Evolutionary conservation across 257 asterid species (phyloP).

Genomic region (Thymus mandschuricus): DNA sequence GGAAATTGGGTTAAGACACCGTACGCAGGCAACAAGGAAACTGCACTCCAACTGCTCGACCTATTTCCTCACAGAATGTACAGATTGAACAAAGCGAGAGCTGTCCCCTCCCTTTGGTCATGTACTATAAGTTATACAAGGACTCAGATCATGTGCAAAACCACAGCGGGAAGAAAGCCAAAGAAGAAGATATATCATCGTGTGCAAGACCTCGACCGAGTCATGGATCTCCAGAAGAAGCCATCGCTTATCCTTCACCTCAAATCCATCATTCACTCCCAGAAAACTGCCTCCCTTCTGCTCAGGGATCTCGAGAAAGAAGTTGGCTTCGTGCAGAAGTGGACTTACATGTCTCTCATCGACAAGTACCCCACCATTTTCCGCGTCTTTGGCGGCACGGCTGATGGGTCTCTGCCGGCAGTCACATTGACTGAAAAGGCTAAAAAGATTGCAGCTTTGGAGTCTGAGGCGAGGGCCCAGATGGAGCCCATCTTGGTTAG

Average conservation of each 20-base stretch:
- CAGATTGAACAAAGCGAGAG: conserved; percentile 23
- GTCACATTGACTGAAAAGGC: conserved; percentile 77
- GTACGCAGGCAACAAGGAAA: background rate
- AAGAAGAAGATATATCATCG: conserved; percentile 80
- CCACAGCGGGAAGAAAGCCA: conserved; percentile 69
- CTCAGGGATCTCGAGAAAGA: conserved; percentile 97
- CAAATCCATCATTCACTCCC: conserved; percentile 74
- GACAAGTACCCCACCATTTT: conserved; percentile 79
- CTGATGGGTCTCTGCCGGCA: conserved; percentile 57
- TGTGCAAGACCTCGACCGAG: conserved; percentile 81
- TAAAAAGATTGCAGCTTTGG: conserved; percentile 61
- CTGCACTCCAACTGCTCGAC: conserved; percentile 46
- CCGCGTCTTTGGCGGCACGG: conserved; percentile 56
- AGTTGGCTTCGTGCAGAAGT: conserved; percentile 92
- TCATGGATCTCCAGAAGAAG: conserved; percentile 85
- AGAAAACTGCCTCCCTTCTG: conserved; percentile 55
- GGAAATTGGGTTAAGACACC: background rate
- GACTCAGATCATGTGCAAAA: conserved; percentile 53
- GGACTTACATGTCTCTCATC: conserved; percentile 84
- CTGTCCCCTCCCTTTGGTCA: conserved; percentile 15
- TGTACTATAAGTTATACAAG: conserved; percentile 26
- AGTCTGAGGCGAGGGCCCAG: conserved; percentile 46
- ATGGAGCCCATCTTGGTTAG: conserved; percentile 83
- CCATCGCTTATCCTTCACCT: conserved; percentile 71
- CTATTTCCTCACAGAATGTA: conserved; percentile 35